phyloP scores from a whole-genome alignment of 306 rosid genomes.

The Casuarina glauca region DNA sequence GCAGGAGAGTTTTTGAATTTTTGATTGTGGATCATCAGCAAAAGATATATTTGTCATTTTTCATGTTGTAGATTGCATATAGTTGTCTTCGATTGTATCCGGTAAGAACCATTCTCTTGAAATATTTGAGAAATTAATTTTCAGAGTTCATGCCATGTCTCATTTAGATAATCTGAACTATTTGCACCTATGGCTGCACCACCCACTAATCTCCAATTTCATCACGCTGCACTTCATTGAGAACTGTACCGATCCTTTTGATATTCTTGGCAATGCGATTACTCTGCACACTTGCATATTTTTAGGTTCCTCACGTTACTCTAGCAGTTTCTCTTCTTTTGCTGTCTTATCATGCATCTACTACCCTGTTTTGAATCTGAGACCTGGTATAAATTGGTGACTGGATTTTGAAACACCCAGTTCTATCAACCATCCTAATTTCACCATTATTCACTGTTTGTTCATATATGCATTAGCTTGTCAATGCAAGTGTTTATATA shows the following conservation, averaged over 20 bases:
- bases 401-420: not conserved
- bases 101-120: not conserved
- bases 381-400: not conserved
- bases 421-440: not conserved
- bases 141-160: too few species aligned
- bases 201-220: too few species aligned
- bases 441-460: not conserved
- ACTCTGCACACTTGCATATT: not conserved
- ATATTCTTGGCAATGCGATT: too few species aligned
- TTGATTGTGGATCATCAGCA: not conserved
- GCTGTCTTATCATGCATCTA: not conserved
- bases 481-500: not conserved
- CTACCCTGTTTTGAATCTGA: not conserved
- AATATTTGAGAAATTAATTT: too few species aligned
- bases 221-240: too few species aligned
- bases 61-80: not conserved
- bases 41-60: not conserved
- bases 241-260: too few species aligned
- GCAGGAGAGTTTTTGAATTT: not conserved
- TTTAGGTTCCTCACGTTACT: not conserved
- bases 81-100: not conserved
- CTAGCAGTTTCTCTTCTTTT: not conserved
- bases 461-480: not conserved
- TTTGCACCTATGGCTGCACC: too few species aligned
- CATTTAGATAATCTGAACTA: too few species aligned